phyloP scores from a whole-genome alignment of 1,284 basidiomycete genomes.

The Naganishia liquefaciens region DNA sequence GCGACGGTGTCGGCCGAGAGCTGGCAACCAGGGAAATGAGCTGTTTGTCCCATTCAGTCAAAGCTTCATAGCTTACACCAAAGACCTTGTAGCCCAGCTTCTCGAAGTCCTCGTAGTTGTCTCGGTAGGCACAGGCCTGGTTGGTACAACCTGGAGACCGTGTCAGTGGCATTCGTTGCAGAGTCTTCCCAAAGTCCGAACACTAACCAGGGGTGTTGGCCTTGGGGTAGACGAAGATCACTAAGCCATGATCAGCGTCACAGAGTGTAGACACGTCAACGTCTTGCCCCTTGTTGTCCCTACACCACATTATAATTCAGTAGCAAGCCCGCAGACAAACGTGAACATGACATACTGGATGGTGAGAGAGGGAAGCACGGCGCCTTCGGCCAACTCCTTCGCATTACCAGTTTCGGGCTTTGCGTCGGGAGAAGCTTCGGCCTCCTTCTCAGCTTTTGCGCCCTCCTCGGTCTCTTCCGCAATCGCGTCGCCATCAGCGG shows the following conservation, averaged over 20 bases:
- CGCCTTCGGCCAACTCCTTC: slow-evolving; percentile 66
- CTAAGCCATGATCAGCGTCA: slow-evolving; percentile 66
- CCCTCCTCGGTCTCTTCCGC: slow-evolving; percentile 31
- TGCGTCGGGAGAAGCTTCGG: slow-evolving; percentile 40
- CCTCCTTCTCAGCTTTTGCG: slow-evolving; percentile 45
- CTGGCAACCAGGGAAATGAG: neutral
- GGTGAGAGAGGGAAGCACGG: slow-evolving; percentile 69
- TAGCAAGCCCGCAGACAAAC: slow-evolving; percentile 27
- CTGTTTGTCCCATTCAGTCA: no score
- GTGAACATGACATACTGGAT: slow-evolving; percentile 58
- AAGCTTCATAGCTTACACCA: slow-evolving; percentile 61
- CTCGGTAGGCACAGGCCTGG: slow-evolving; percentile 86
- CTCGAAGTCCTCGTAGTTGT: slow-evolving; percentile 73
- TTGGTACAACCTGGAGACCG: slow-evolving; percentile 70
- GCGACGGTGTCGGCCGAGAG: slow-evolving; percentile 47
- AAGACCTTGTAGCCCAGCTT: slow-evolving; percentile 72
- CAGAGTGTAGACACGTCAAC: slow-evolving; percentile 50
- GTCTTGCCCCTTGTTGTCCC: slow-evolving; percentile 57
- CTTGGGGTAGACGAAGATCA: slow-evolving; percentile 69
- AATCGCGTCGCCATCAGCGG: slow-evolving; percentile 26
- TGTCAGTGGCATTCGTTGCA: slow-evolving; percentile 53
- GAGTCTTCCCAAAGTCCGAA: slow-evolving; percentile 7
- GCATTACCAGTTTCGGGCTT: slow-evolving; percentile 42
- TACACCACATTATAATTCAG: slow-evolving; percentile 19
- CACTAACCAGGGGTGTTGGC: slow-evolving; percentile 72